phyloP scores from a whole-genome alignment of 805 yeast species.

The Kodamaea kaohsiungensis region DNA sequence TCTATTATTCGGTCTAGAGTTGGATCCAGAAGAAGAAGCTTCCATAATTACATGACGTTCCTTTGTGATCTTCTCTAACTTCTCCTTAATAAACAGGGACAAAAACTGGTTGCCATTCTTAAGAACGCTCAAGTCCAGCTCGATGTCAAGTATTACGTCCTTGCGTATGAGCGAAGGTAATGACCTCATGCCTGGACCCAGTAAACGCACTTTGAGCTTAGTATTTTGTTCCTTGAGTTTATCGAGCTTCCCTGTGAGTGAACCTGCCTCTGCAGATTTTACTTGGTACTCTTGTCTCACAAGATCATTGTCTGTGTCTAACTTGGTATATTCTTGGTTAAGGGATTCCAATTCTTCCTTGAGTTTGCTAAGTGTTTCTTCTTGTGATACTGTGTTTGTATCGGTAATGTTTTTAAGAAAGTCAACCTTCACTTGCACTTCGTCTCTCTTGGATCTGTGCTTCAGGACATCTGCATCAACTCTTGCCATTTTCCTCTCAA shows the following conservation, averaged over 20 bases:
- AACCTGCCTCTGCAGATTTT: conserved; percentile 35
- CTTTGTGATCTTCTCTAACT: conserved; percentile 33
- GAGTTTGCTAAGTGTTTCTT: conserved; percentile 21
- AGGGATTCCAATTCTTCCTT: conserved; percentile 28
- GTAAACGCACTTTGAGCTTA: conserved; percentile 21
- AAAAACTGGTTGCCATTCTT: conserved; percentile 32
- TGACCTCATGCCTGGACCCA: conserved; percentile 36
- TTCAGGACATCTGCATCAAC: conserved; percentile 32
- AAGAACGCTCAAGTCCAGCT: conserved; percentile 25
- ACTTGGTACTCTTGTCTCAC: conserved; percentile 34
- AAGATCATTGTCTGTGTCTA: conserved; percentile 30
- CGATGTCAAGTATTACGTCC: conserved; percentile 33
- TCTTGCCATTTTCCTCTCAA: conserved; percentile 33
- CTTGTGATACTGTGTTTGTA: conserved; percentile 19
- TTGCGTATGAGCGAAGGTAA: conserved; percentile 36
- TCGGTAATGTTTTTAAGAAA: conserved; percentile 4
- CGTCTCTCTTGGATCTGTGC: conserved; percentile 17
- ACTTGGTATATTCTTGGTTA: conserved; percentile 23
- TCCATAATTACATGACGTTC: conserved; percentile 37
- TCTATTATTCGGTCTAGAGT: conserved; percentile 34
- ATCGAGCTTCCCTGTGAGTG: conserved; percentile 22
- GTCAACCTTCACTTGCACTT: conserved; percentile 13
- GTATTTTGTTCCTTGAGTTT: conserved; percentile 20
- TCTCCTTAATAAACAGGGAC: conserved; percentile 26
- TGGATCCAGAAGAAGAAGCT: conserved; percentile 26